Percentiles rank a stretch among this genome's conserved stretches.
These are phyloP conservation scores for Hippophae tibetana DNA, from an alignment of 306 rosid species.

Conservation along the genomic window DNA sequence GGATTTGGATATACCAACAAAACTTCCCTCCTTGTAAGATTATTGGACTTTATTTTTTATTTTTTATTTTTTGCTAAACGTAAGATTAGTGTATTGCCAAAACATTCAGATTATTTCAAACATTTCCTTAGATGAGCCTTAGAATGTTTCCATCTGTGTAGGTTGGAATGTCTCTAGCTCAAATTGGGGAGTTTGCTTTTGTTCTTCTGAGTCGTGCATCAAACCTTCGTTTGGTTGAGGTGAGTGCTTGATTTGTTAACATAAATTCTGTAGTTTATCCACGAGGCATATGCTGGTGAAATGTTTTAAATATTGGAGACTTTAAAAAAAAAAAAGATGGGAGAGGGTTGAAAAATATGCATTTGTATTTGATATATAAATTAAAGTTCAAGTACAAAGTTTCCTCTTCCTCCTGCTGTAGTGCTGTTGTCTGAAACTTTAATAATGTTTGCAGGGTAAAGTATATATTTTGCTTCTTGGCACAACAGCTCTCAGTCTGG, in stretches of 20 bases:
- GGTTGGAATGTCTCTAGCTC: constrained; percentile 97
- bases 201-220: constrained; percentile 99
- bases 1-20: constrained; percentile 90
- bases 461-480: constrained; percentile 82
- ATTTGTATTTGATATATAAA: too few relatives aligned
- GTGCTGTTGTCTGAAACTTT: constrained; percentile 3
- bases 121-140: constrained; percentile 44
- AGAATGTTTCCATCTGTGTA: constrained; percentile 49
- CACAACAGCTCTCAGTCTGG: constrained; percentile 97
- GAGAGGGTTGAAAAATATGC: too few relatives aligned
- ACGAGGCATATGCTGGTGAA: constrained; percentile 2
- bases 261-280: constrained; percentile 1
- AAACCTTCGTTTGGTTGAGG: constrained; percentile 97
- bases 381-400: too few relatives aligned
- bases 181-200: constrained; percentile 96
- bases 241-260: constrained; percentile 25
- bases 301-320: background rate
- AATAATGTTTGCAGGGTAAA: constrained; percentile 61
- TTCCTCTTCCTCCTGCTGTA: too few relatives aligned
- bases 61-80: too few relatives aligned
- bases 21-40: constrained; percentile 88
- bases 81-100: too few relatives aligned
- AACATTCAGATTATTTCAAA: constrained; percentile 21
- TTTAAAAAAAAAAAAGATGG: too few relatives aligned
- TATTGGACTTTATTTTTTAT: background rate